A percentile compares a stretch with the other conserved stretches of the same genome.
Conservation (phyloP, 768 basidiomycete species). For the Sporobolomyces pararoseus region DNA sequence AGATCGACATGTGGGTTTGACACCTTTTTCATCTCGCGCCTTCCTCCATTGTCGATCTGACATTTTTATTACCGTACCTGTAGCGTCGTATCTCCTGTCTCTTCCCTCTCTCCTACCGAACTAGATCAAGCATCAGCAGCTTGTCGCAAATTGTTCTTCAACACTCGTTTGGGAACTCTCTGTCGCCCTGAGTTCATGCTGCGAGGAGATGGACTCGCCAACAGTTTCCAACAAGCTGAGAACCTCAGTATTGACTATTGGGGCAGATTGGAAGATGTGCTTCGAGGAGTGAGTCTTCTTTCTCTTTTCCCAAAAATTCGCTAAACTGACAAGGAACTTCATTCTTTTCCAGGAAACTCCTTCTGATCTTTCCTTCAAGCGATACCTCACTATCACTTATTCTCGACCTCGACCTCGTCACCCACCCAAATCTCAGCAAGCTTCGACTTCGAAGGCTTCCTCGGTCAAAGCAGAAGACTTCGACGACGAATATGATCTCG, state of each 20-base stretch:
- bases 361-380: not conserved
- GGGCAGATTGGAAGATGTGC: not conserved
- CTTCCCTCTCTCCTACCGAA: not conserved
- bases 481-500: not conserved
- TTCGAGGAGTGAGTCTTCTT: not conserved
- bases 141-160: conserved; percentile 25
- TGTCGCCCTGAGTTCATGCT: conserved; percentile 18
- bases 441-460: not conserved
- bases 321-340: not conserved
- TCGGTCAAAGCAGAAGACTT: not conserved
- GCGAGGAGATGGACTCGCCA: conserved; percentile 12
- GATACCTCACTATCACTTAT: conserved; percentile 11
- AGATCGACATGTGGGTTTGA: conserved; percentile 17
- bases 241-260: conserved; percentile 18
- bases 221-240: conserved; percentile 9
- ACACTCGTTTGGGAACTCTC: conserved; percentile 16
- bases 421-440: not conserved
- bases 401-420: conserved; percentile 17
- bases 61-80: not conserved
- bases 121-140: conserved; percentile 3
- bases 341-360: not conserved
- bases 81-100: conserved; percentile 2
- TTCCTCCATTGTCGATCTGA: not conserved
- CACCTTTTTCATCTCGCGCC: not conserved
- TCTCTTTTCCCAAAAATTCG: too few species aligned